Percentiles rank a stretch among this genome's conserved stretches.
Evolutionary conservation across 2,329 filamentous ascomycete species (phyloP).

Genomic region (Phoma sp.): DNA sequence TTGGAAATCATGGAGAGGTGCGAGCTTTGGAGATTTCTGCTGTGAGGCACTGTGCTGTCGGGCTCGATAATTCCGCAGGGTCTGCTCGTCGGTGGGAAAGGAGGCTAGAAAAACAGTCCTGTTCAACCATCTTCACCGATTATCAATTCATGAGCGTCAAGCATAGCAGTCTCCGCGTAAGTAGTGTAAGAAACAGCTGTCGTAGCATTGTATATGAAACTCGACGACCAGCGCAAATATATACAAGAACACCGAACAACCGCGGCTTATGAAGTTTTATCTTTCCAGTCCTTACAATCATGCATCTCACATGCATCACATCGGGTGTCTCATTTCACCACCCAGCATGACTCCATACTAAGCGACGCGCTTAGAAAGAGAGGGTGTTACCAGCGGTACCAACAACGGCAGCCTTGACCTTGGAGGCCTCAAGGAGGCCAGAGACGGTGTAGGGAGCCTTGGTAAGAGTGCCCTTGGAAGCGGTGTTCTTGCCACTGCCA

Average conservation of each 20-base stretch:
- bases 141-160: no score
- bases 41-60: no score
- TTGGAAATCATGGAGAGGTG: no score
- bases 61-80: no score
- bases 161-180: no score
- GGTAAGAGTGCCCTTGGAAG: conserved; percentile 41
- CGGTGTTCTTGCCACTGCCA: conserved; percentile 42
- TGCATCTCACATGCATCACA: neutral
- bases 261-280: neutral
- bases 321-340: neutral
- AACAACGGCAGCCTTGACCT: conserved; percentile 49
- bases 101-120: no score
- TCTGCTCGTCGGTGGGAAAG: no score
- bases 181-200: neutral
- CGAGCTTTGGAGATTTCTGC: no score
- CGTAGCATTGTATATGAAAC: conserved; percentile 8
- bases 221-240: conserved; percentile 17
- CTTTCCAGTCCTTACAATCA: conserved; percentile 2
- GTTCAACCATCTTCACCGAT: no score
- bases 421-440: conserved; percentile 40
- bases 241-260: conserved; percentile 9
- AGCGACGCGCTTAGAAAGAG: conserved; percentile 32
- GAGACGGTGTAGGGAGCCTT: conserved; percentile 44
- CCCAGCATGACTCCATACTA: neutral
- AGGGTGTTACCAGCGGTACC: conserved; percentile 50